Percentiles rank a stretch among this genome's conserved stretches.
These are phyloP conservation scores for Alliaria petiolata DNA, from an alignment of 345 rosid genomes.

Conservation along the genomic window DNA sequence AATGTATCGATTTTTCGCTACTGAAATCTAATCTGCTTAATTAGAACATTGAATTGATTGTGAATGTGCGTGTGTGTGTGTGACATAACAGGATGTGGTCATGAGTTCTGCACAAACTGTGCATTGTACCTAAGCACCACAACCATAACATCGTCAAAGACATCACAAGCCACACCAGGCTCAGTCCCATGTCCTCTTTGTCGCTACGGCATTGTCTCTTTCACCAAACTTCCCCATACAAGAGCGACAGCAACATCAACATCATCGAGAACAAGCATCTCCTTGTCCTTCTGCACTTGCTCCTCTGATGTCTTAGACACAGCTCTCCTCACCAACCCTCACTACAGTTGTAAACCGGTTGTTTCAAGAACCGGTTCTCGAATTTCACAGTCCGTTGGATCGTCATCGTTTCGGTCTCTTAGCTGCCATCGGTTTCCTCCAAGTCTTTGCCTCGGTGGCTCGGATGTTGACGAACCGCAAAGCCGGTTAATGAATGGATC, in stretches of 20 bases:
- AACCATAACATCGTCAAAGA: slow-evolving; percentile 40
- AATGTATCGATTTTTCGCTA: not conserved
- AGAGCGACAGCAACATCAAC: slow-evolving; percentile 9
- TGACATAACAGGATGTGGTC: slow-evolving; percentile 68
- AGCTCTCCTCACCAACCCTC: slow-evolving; percentile 49
- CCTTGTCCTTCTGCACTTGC: slow-evolving; percentile 67
- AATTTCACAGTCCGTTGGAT: slow-evolving; percentile 31
- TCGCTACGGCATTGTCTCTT: slow-evolving; percentile 80
- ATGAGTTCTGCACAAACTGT: slow-evolving; percentile 83
- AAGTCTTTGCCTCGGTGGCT: slow-evolving; percentile 67
- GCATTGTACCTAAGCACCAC: slow-evolving; percentile 85
- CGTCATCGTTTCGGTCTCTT: slow-evolving; percentile 69
- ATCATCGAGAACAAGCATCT: slow-evolving; percentile 63
- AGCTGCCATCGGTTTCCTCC: slow-evolving; percentile 74
- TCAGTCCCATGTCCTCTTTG: slow-evolving; percentile 91
- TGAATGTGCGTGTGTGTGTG: not conserved
- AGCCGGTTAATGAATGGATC: slow-evolving; percentile 41
- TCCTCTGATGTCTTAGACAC: slow-evolving; percentile 59
- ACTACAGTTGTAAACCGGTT: slow-evolving; percentile 59
- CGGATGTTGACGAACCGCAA: slow-evolving; percentile 48
- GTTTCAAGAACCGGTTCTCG: slow-evolving; percentile 44
- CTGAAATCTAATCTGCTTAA: not conserved
- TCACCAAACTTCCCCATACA: slow-evolving; percentile 56
- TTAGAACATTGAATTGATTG: not conserved
- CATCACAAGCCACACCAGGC: slow-evolving; percentile 61